Percentiles rank a stretch among this genome's conserved stretches.
These are phyloP conservation scores for Rhizoclosmatium sp. DNA, from an alignment of 192 early-diverging fungal genomes.

Conservation along the genomic window DNA sequence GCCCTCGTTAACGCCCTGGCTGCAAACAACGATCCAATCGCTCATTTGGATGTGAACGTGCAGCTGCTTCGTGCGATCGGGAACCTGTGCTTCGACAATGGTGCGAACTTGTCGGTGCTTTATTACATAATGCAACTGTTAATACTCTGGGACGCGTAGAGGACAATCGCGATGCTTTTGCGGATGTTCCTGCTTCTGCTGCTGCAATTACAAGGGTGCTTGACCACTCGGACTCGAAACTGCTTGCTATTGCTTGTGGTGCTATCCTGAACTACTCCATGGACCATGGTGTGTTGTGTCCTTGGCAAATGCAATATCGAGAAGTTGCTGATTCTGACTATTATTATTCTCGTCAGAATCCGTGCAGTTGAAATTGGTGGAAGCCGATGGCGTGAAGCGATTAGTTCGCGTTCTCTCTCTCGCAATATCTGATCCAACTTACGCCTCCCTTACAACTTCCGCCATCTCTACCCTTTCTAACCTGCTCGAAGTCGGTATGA, in stretches of 20 bases:
- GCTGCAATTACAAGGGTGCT: slow-evolving; percentile 31
- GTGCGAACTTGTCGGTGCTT: slow-evolving; percentile 22
- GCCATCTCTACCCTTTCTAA: slow-evolving; percentile 47
- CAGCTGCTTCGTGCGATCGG: slow-evolving; percentile 50
- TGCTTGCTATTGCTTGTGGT: slow-evolving; percentile 49
- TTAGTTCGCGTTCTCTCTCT: slow-evolving; percentile 36
- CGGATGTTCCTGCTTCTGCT: slow-evolving; percentile 40
- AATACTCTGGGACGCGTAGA: slow-evolving; percentile 29
- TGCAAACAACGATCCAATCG: neutral
- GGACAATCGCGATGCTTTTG: slow-evolving; percentile 47
- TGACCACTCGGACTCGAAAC: slow-evolving; percentile 16
- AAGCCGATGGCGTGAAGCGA: slow-evolving; percentile 19
- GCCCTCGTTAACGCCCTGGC: neutral
- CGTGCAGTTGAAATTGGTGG: slow-evolving; percentile 42
- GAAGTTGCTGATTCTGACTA: neutral
- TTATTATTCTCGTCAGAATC: slow-evolving; percentile 47
- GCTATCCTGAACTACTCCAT: slow-evolving; percentile 58
- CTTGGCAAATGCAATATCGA: neutral
- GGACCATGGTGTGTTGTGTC: slow-evolving; percentile 53
- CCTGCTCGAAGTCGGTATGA: slow-evolving; percentile 47
- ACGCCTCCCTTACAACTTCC: slow-evolving; percentile 11
- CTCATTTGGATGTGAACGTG: neutral
- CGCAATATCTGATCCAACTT: slow-evolving; percentile 3
- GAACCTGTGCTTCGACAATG: slow-evolving; percentile 62
- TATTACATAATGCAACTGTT: neutral